Evolutionary conservation across 495 filamentous ascomycete genomes (phyloP), one percentile per base, ranked within the genome.

Genomic region (Halenospora varia): DNA sequence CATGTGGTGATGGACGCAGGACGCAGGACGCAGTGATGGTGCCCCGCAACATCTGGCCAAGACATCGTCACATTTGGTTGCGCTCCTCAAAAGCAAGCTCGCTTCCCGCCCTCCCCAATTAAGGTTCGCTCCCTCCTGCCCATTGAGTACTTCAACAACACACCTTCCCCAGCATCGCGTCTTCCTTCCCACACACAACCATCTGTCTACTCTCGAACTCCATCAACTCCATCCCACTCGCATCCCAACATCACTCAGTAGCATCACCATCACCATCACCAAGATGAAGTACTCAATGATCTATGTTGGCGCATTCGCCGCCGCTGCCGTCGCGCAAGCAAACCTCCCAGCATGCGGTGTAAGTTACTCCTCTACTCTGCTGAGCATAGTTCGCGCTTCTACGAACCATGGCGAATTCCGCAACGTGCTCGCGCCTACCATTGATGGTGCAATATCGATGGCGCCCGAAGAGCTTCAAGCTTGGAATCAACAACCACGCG

Each of bases 261-360:
- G n/a, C n/a, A 56, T 17, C 19, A 52, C 18, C 53, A 19, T n/a
- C n/a, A n/a, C n/a, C 19, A 47, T 45, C 52, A 13, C 57, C 59
- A 60, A 62, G 48, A 65, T 65, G 63, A 62, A 65, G 56, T 60
- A 49, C 55, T 18, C 59, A 24, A 48, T 53, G 23, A 46, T 59
- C 40, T 18, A 50, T 24, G 25, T 61, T 22, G 54, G 58, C 23
- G 63, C 49, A 10, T 61, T 65, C 49, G 55, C 56, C 35, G 47
- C 41, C 25, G 25, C 63, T 48, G 52, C 40, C 41, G 15, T 53
- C 15, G 63, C 63, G 2, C 63, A 65, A 26, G 3, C 39, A 13
- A n/a, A 13, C n/a, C 59, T 65, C 41, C 59, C 59, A 48, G 10
- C 55, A 1, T 65, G 63, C 50, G 63, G 55, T 60, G 63, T 65